These are phyloP conservation scores for Xylaria sp. DNA, from an alignment of 2,329 filamentous ascomycete species.

Conservation along the genomic window DNA sequence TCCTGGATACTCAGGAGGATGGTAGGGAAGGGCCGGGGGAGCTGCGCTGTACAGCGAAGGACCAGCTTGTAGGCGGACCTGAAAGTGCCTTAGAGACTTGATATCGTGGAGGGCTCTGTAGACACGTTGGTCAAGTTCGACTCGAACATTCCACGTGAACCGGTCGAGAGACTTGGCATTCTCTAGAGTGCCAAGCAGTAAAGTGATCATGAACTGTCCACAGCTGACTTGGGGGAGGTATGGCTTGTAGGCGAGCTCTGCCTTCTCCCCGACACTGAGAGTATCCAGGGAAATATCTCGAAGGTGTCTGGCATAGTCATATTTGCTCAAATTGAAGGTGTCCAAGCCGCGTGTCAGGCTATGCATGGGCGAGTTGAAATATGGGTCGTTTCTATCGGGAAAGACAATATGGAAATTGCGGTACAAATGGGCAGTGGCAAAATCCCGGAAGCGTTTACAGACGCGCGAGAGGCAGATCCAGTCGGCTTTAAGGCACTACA, in stretches of 20 bases:
- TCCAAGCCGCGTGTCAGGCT: conserved; percentile 60
- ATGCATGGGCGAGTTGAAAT: conserved; percentile 57
- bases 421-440: conserved; percentile 62
- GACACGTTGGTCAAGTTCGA: conserved; percentile 62
- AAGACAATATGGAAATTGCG: conserved; percentile 63
- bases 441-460: conserved; percentile 58
- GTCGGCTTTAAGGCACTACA: conserved; percentile 54
- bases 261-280: conserved; percentile 53
- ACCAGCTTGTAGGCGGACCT: conserved; percentile 62
- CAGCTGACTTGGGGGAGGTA: conserved; percentile 59
- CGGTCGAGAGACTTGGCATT: conserved; percentile 58
- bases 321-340: conserved; percentile 65
- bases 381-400: conserved; percentile 58
- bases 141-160: conserved; percentile 66
- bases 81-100: conserved; percentile 53
- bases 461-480: conserved; percentile 62
- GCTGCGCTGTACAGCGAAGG: conserved; percentile 53
- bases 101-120: conserved; percentile 61
- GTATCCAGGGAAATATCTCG: conserved; percentile 60
- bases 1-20: conserved; percentile 2
- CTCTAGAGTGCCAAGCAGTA: conserved; percentile 59
- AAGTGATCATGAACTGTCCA: conserved; percentile 66
- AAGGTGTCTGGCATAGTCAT: conserved; percentile 63
- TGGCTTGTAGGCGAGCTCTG: conserved; percentile 55
- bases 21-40: conserved; percentile 50